A percentile compares a stretch with the other conserved stretches of the same genome.
Conservation (phyloP, 768 basidiomycete genomes). For the Suillus decipiens region DNA sequence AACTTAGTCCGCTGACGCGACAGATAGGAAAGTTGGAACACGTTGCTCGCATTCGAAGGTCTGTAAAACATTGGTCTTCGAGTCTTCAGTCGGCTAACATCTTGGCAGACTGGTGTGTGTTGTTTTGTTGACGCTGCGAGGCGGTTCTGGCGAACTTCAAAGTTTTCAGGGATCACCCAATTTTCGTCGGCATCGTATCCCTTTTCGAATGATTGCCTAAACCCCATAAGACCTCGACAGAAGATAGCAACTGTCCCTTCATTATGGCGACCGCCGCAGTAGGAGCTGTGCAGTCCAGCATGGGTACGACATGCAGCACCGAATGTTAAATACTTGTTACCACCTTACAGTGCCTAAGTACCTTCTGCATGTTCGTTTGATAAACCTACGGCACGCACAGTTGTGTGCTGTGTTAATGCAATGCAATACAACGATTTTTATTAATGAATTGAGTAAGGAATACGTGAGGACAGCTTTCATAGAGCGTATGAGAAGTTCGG, state of each 20-base stretch:
- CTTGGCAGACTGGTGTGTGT: constrained; percentile 33
- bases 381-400: neutral
- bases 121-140: neutral
- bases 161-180: constrained; percentile 16
- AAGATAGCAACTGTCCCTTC: neutral
- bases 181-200: constrained; percentile 25
- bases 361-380: neutral
- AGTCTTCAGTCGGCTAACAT: constrained; percentile 35
- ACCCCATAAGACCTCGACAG: neutral
- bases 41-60: constrained; percentile 31
- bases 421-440: neutral
- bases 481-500: constrained; percentile 6
- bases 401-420: neutral
- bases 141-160: neutral
- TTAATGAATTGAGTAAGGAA: neutral
- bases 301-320: constrained; percentile 8
- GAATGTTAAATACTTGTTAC: neutral
- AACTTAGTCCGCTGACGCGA: constrained; percentile 16
- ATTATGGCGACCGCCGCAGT: constrained; percentile 22
- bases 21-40: constrained; percentile 23
- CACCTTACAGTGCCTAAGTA: neutral
- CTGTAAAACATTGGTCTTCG: constrained; percentile 36
- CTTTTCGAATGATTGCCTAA: constrained; percentile 9
- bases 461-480: neutral
- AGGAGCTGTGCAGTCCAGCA: constrained; percentile 23